These are phyloP conservation scores for Pinus taeda DNA, from an alignment of 75 land plant genomes.

Conservation along the genomic window DNA sequence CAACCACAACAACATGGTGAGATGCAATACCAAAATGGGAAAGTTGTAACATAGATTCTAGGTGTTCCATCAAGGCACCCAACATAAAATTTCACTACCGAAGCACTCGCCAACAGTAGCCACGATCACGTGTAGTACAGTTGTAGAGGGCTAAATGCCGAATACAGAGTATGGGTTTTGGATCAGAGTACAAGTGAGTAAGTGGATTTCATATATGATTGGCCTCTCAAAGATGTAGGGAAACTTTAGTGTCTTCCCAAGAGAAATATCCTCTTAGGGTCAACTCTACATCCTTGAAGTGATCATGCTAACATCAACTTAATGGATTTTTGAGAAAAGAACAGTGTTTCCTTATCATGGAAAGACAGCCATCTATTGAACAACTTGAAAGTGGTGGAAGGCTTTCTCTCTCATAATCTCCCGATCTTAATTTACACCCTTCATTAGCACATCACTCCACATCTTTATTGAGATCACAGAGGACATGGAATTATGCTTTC, in stretches of 20 bases:
- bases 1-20: constrained; percentile 66
- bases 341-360: constrained; percentile 71
- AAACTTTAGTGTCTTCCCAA: constrained; percentile 75
- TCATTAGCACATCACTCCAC: too few relatives aligned
- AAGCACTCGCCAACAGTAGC: constrained; percentile 37
- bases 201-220: constrained; percentile 62
- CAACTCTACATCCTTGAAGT: constrained; percentile 69
- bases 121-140: constrained; percentile 50
- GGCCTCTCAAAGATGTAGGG: constrained; percentile 75
- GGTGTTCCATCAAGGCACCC: constrained; percentile 34
- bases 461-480: too few relatives aligned
- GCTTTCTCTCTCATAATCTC: too few relatives aligned
- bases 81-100: constrained; percentile 63
- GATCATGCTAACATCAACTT: constrained; percentile 78
- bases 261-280: constrained; percentile 43
- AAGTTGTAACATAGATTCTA: constrained; percentile 52
- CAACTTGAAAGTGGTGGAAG: constrained; percentile 45
- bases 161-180: constrained; percentile 86
- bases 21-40: constrained; percentile 52
- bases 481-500: too few relatives aligned
- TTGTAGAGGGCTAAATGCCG: constrained; percentile 71
- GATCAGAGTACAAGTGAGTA: constrained; percentile 65
- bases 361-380: constrained; percentile 41
- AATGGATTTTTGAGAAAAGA: constrained; percentile 64
- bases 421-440: too few relatives aligned